phyloP scores from a whole-genome alignment of 805 yeast genomes.

The Kockiozyma suomiensis region DNA sequence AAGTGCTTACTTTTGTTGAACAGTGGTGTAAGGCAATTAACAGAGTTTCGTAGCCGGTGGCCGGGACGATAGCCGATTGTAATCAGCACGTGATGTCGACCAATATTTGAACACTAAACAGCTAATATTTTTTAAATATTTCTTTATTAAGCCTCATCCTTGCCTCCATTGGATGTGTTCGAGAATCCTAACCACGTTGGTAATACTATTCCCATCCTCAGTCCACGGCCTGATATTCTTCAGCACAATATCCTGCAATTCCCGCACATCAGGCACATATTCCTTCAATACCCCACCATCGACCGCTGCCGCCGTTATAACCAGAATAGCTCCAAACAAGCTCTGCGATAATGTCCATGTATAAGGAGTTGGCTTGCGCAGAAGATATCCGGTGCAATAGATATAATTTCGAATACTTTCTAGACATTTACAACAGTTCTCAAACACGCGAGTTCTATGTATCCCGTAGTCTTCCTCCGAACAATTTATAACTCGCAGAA shows the following conservation, averaged over 20 bases:
- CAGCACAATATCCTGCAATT: conserved; percentile 8
- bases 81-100: conserved; percentile 9
- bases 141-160: background rate
- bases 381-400: background rate
- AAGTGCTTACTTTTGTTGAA: too few relatives aligned
- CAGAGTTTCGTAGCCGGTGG: too few relatives aligned
- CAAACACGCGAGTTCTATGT: background rate
- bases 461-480: background rate
- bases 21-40: too few relatives aligned
- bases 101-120: background rate
- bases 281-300: background rate
- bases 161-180: conserved; percentile 15
- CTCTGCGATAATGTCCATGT: conserved; percentile 18
- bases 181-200: conserved; percentile 9
- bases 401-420: conserved; percentile 14
- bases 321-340: conserved; percentile 10
- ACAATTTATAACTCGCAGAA: background rate
- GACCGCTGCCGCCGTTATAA: conserved; percentile 7
- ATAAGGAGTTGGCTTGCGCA: conserved; percentile 10
- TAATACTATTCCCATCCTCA: conserved; percentile 5
- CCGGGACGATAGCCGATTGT: background rate
- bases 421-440: conserved; percentile 6
- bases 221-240: conserved; percentile 6
- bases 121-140: too few relatives aligned
- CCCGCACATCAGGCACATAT: conserved; percentile 1